Base-by-base conservation (phyloP, 225 moss, liverwort and hornwort species). In the Climacium dendroides region DNA sequence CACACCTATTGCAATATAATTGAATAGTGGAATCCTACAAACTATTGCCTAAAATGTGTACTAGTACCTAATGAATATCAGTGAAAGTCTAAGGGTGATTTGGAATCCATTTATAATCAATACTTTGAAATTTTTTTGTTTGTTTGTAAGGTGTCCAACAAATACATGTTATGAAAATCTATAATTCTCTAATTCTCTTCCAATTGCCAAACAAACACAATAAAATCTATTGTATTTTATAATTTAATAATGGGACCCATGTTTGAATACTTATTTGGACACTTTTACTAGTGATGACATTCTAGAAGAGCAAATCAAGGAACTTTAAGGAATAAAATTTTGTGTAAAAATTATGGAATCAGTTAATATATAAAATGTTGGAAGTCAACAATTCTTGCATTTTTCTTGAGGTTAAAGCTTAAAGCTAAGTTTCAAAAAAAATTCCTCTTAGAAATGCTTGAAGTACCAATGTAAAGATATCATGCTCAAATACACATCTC, bases 1-100 rank as follows among this genome's bases (percentile, higher is more conserved):
- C 0, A 30, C 9, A 47, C 48, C 3, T 15, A 47, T 73, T 47
- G 45, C 6, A 47, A 19, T 0, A 0, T 18, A 5, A 11, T 48
- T 29, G 6, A 48, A 47, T 73, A 30, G 1, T 1, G 14, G 0
- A 72, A 45, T 2, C 18, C 45, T 72, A 45, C 1, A 43, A 28
- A 45, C 45, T 18, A 45, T 45, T 72, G 9, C 17, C 6, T 45
- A 17, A 72, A n/a, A n/a, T n/a, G 10, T 29, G 10, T 45, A n/a
- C n/a, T n/a, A n/a, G 3, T 10, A 72, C 2, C 7, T 73, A 15
- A 73, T 47, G 30, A 73, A 73, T 73, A 19, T n/a, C n/a, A n/a
- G n/a, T 19, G 6, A 73, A 1, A 73, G 1, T 16, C 7, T 8
- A 12, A 32, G 0, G 20, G 12, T 74, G 20, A 50, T 50, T 50